Conservation (phyloP, 2,329 filamentous ascomycete genomes). For the Ophiosphaerella herpotricha region DNA sequence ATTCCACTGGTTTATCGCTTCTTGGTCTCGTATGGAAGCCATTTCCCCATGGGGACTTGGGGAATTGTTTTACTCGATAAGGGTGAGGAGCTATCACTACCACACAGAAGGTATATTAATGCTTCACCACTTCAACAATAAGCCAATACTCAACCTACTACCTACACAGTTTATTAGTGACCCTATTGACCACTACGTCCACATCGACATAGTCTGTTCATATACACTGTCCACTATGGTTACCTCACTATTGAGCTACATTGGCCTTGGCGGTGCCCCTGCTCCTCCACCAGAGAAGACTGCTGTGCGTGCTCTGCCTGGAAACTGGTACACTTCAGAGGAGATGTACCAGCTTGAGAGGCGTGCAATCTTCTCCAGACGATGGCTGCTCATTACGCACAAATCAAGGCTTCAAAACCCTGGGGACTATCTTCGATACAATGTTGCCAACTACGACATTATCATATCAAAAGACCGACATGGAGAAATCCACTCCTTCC, state of each 20-base stretch:
- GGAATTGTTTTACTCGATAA: slow-evolving; percentile 31
- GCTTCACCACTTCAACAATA: slow-evolving; percentile 12
- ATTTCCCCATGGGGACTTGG: slow-evolving; percentile 35
- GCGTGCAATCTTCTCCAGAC: slow-evolving; percentile 58
- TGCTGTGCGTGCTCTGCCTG: slow-evolving; percentile 49
- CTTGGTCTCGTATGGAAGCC: slow-evolving; percentile 27
- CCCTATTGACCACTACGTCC: background rate
- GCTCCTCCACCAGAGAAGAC: slow-evolving; percentile 21
- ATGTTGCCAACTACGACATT: slow-evolving; percentile 50
- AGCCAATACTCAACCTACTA: background rate
- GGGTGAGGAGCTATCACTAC: slow-evolving; percentile 18
- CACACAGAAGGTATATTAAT: slow-evolving; percentile 26
- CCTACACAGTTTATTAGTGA: background rate
- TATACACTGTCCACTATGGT: slow-evolving; percentile 20
- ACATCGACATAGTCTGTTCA: background rate
- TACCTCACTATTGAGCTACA: slow-evolving; percentile 32
- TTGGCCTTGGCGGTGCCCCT: slow-evolving; percentile 26
- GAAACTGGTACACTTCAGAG: slow-evolving; percentile 47
- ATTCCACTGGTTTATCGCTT: slow-evolving; percentile 25
- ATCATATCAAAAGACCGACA: slow-evolving; percentile 45
- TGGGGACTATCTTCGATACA: slow-evolving; percentile 62
- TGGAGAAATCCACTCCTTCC: slow-evolving; percentile 48
- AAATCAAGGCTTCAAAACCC: slow-evolving; percentile 54
- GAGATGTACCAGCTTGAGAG: slow-evolving; percentile 55
- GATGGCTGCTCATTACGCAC: slow-evolving; percentile 63